Evolutionary conservation across 805 yeast genomes (phyloP).

Genomic region (Candida easanensis): DNA sequence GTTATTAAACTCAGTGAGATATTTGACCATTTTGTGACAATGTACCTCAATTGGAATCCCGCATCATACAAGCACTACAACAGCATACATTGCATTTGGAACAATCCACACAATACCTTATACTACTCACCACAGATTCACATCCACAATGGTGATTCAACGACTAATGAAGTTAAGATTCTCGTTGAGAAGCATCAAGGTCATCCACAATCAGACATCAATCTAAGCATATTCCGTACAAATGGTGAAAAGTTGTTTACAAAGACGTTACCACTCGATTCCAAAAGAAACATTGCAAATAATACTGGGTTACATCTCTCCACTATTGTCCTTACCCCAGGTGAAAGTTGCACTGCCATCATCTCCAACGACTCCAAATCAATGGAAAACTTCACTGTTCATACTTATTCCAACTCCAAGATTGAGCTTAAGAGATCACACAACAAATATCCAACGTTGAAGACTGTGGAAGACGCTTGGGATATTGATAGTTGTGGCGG

Average conservation of each 20-base stretch:
- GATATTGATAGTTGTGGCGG: conserved; percentile 47
- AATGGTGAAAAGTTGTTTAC: conserved; percentile 32
- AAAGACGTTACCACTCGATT: conserved; percentile 4
- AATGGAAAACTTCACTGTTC: conserved; percentile 22
- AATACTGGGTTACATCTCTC: conserved; percentile 40
- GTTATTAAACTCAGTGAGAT: conserved; percentile 29
- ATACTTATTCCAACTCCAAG: conserved; percentile 14
- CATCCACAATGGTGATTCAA: conserved; percentile 32
- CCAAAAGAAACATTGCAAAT: conserved; percentile 22
- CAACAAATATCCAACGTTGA: conserved; percentile 20
- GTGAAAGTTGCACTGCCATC: conserved; percentile 30
- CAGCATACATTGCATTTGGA: conserved; percentile 31
- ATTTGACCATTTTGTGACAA: conserved; percentile 39
- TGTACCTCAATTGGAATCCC: conserved; percentile 71
- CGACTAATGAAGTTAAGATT: conserved; percentile 39
- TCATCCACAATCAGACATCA: conserved; percentile 17
- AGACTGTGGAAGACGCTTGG: conserved; percentile 43
- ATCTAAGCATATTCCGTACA: conserved; percentile 27
- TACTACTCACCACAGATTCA: conserved; percentile 43
- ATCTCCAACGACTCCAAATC: conserved; percentile 12
- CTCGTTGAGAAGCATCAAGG: conserved; percentile 48
- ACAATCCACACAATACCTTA: conserved; percentile 15
- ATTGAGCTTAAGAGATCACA: conserved; percentile 32
- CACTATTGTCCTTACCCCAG: conserved; percentile 31
- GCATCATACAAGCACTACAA: conserved; percentile 23